Evolutionary conservation across 768 basidiomycete genomes (phyloP).

Genomic region (Chlorophyllum brunneum): DNA sequence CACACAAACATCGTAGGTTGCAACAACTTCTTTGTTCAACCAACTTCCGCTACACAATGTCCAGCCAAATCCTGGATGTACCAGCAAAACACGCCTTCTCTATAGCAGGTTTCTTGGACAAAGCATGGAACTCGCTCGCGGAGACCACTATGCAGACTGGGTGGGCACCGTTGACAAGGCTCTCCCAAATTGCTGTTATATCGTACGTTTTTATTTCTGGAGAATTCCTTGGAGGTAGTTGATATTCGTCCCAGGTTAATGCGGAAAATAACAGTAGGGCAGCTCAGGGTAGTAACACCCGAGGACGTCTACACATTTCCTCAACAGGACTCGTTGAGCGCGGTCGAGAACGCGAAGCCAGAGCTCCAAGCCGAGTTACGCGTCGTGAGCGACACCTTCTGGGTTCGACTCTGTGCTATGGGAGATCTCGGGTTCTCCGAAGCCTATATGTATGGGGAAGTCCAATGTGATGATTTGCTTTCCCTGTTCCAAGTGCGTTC

Average conservation of each 20-base stretch:
- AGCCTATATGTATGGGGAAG: constrained; percentile 77
- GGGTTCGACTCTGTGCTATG: constrained; percentile 55
- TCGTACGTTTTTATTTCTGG: constrained; percentile 31
- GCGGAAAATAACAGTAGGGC: constrained; percentile 42
- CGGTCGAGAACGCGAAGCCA: constrained; percentile 16
- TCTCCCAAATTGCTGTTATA: constrained; percentile 44
- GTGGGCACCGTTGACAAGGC: constrained; percentile 38
- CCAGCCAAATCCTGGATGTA: constrained; percentile 34
- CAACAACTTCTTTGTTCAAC: neutral
- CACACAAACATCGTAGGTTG: neutral
- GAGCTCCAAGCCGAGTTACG: constrained; percentile 39
- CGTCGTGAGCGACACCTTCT: constrained; percentile 51
- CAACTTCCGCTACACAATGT: constrained; percentile 16
- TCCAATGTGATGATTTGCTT: constrained; percentile 63
- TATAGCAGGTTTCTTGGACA: constrained; percentile 36
- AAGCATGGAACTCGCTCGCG: constrained; percentile 35
- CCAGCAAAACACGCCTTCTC: constrained; percentile 42
- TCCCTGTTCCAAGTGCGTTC: constrained; percentile 54
- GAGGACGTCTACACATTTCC: constrained; percentile 44
- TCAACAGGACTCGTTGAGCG: constrained; percentile 13
- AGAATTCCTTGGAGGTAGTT: constrained; percentile 1
- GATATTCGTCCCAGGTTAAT: constrained; percentile 29
- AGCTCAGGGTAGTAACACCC: constrained; percentile 44
- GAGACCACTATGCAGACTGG: constrained; percentile 39
- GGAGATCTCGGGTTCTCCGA: constrained; percentile 74